Evolutionary conservation across 129 eudicot species (phyloP).

Genomic region (Centrapalus pauciflorus): DNA sequence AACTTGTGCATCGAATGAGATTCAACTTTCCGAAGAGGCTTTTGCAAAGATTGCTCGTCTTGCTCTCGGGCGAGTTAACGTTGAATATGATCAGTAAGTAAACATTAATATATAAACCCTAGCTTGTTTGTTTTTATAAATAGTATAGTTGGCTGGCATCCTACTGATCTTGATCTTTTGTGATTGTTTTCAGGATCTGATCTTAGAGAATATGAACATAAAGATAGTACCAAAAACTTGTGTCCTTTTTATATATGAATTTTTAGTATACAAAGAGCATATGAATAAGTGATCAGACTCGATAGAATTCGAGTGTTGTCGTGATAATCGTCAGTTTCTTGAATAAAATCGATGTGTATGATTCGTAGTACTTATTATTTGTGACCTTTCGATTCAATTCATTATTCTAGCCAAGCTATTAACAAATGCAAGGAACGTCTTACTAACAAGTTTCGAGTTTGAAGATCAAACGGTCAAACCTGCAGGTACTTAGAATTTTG

Average conservation of each 20-base stretch:
- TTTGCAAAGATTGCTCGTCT: slow-evolving; percentile 24
- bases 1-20: slow-evolving; percentile 8
- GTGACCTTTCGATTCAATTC: no score
- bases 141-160: neutral
- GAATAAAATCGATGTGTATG: no score
- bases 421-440: no score
- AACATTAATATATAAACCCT: neutral
- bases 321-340: neutral
- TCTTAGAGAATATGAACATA: neutral
- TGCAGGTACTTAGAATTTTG: no score
- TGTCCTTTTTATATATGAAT: neutral
- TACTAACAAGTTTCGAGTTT: no score
- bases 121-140: no score
- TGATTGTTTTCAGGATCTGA: slow-evolving; percentile 23
- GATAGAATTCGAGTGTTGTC: neutral
- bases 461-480: no score
- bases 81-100: slow-evolving; percentile 24
- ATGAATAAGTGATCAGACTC: slow-evolving; percentile 5
- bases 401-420: no score
- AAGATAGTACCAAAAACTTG: neutral
- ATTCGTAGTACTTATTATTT: no score
- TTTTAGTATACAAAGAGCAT: neutral
- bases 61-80: slow-evolving; percentile 19
- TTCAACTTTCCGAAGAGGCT: slow-evolving; percentile 21
- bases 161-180: neutral